phyloP scores from a whole-genome alignment of 2,329 filamentous ascomycete species.

The Ambrosiella beaveri region DNA sequence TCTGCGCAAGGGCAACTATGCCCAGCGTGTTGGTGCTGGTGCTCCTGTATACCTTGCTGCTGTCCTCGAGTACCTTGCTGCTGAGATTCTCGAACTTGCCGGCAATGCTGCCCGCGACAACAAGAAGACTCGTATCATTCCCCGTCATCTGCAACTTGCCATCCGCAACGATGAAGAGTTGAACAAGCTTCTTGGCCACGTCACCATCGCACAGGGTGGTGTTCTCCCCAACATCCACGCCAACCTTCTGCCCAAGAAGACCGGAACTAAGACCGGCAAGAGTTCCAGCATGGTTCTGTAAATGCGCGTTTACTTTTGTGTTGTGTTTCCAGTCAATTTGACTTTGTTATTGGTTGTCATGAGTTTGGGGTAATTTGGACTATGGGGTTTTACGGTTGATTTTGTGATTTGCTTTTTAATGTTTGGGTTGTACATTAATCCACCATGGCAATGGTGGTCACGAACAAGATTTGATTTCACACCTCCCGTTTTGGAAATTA shows the following conservation, averaged over 20 bases:
- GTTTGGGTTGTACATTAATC: constrained; percentile 59
- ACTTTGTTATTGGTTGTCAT: constrained; percentile 54
- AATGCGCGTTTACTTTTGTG: constrained; percentile 32
- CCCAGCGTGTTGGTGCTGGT: constrained; percentile 98
- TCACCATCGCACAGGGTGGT: constrained; percentile 95
- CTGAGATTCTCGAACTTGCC: constrained; percentile 94
- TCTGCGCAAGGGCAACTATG: constrained; percentile 97
- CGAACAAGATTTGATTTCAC: constrained; percentile 34
- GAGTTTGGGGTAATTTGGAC: constrained; percentile 56
- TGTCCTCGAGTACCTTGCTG: constrained; percentile 93
- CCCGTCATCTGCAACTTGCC: constrained; percentile 94
- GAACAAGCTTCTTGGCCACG: constrained; percentile 95
- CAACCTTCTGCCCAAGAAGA: constrained; percentile 99
- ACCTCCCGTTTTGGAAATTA: constrained; percentile 10
- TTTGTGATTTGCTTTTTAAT: constrained; percentile 36
- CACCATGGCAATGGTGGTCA: constrained; percentile 44
- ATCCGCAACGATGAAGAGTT: constrained; percentile 99
- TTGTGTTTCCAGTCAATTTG: constrained; percentile 38
- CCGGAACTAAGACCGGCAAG: constrained; percentile 78
- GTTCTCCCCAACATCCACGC: constrained; percentile 94
- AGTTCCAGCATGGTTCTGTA: constrained; percentile 88
- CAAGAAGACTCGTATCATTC: constrained; percentile 99
- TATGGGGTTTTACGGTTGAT: constrained; percentile 44
- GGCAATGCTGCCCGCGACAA: constrained; percentile 98
- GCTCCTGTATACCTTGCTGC: constrained; percentile 96